Evolutionary conservation across 192 early-diverging fungal genomes (phyloP).

Genomic region (Cetraspora pellucida): DNA sequence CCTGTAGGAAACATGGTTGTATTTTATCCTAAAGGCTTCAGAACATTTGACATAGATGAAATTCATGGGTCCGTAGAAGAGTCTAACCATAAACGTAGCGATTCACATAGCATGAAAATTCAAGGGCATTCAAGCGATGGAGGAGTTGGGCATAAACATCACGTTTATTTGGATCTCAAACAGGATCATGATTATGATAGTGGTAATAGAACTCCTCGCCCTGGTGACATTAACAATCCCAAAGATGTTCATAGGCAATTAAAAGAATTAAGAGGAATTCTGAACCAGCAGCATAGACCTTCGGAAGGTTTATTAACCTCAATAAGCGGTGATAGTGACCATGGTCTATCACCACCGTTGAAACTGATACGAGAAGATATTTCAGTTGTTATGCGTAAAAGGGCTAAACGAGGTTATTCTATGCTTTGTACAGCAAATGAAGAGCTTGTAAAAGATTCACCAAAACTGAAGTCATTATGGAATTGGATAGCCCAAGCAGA

Average conservation of each 20-base stretch:
- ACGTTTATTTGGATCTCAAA: constrained; percentile 3
- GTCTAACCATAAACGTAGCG: not conserved
- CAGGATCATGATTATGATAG: not conserved
- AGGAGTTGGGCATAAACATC: not conserved
- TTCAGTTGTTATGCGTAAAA: constrained; percentile 76
- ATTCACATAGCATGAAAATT: not conserved
- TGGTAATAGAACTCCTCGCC: constrained; percentile 23
- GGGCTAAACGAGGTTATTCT: constrained; percentile 76
- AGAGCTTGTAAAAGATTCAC: constrained; percentile 53
- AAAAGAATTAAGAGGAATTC: constrained; percentile 22
- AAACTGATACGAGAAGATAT: constrained; percentile 58
- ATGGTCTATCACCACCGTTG: no score
- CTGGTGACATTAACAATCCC: constrained; percentile 9
- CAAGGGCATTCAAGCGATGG: not conserved
- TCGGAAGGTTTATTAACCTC: no score
- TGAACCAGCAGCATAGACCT: not conserved
- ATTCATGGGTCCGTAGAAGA: not conserved
- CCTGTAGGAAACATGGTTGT: constrained; percentile 54
- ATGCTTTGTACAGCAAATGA: constrained; percentile 60
- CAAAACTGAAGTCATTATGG: constrained; percentile 52
- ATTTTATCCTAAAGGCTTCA: constrained; percentile 5
- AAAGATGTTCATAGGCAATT: not conserved
- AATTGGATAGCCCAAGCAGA: constrained; percentile 52
- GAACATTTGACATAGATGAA: constrained; percentile 17
- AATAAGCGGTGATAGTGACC: no score